phyloP scores from a whole-genome alignment of 495 filamentous ascomycete genomes.

The Aspergillus carlsbadensis region DNA sequence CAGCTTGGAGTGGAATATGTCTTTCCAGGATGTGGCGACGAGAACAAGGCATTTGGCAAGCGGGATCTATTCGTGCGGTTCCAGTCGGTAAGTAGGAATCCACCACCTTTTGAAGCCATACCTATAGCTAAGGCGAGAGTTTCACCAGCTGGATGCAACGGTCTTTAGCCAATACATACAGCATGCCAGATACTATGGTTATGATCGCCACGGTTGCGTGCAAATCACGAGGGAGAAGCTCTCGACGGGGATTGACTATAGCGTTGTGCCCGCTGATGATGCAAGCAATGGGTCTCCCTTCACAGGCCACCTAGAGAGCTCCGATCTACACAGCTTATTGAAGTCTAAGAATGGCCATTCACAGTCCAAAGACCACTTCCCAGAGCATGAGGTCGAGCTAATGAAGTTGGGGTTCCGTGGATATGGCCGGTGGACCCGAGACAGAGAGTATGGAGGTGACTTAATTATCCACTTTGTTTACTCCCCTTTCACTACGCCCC shows the following conservation, averaged over 20 bases:
- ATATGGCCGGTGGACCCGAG: conserved; percentile 9
- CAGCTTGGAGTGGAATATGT: conserved; percentile 16
- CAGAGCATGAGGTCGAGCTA: conserved; percentile 6
- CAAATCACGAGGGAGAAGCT: conserved; percentile 3
- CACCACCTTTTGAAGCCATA: too few relatives aligned
- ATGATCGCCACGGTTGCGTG: conserved; percentile 10
- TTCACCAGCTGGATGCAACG: conserved; percentile 7
- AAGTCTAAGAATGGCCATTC: not conserved
- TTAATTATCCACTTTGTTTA: conserved; percentile 15
- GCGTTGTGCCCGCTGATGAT: not conserved
- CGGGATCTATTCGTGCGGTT: conserved; percentile 13
- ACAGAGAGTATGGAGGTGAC: conserved; percentile 4
- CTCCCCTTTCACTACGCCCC: too few relatives aligned
- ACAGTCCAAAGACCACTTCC: not conserved
- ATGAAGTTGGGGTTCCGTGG: conserved; percentile 9
- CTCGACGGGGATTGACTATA: conserved; percentile 5
- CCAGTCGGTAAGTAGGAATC: conserved; percentile 13
- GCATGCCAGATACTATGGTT: conserved; percentile 18
- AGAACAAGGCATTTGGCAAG: conserved; percentile 11
- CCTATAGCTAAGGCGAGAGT: too few relatives aligned
- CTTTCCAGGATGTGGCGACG: conserved; percentile 19
- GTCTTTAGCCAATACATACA: conserved; percentile 8
- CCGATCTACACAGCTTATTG: conserved; percentile 9
- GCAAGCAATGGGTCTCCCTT: not conserved
- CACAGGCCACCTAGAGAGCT: conserved; percentile 4